Evolutionary conservation across 2,329 filamentous ascomycete genomes (phyloP).

Genomic region (Ophiosphaerella herpotricha): DNA sequence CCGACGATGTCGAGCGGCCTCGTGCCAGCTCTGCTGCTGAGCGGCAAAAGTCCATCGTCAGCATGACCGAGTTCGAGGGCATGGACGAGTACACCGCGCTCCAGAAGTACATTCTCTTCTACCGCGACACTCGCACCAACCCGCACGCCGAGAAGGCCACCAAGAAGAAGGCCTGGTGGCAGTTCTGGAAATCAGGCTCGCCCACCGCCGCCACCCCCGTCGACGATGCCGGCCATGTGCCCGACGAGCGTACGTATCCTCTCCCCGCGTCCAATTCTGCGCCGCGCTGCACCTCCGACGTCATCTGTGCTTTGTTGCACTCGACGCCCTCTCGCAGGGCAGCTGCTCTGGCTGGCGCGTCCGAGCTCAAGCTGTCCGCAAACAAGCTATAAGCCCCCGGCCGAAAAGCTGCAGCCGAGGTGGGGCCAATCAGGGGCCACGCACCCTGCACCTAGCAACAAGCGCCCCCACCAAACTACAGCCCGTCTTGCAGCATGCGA

Average conservation of each 20-base stretch:
- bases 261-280: neutral
- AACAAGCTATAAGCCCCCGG: constrained; percentile 3
- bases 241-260: constrained; percentile 56
- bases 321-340: neutral
- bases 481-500: constrained; percentile 12
- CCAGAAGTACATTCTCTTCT: constrained; percentile 70
- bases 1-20: constrained; percentile 43
- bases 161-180: constrained; percentile 62
- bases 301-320: constrained; percentile 12
- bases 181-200: constrained; percentile 57
- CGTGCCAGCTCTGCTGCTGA: constrained; percentile 34
- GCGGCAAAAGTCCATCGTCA: constrained; percentile 43
- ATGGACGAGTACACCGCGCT: constrained; percentile 68
- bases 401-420: constrained; percentile 10
- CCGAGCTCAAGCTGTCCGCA: constrained; percentile 19
- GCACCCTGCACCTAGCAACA: constrained; percentile 7
- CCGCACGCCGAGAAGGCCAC: constrained; percentile 50
- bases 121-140: constrained; percentile 62
- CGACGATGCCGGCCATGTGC: constrained; percentile 52
- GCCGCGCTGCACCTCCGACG: too few relatives aligned
- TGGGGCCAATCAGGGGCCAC: constrained; percentile 26
- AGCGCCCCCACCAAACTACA: constrained; percentile 19
- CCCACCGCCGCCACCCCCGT: constrained; percentile 31
- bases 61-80: constrained; percentile 48
- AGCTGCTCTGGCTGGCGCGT: constrained; percentile 9